Base-by-base conservation (phyloP, 1,139 yeast genomes). In the Suhomyces chickasaworum region DNA sequence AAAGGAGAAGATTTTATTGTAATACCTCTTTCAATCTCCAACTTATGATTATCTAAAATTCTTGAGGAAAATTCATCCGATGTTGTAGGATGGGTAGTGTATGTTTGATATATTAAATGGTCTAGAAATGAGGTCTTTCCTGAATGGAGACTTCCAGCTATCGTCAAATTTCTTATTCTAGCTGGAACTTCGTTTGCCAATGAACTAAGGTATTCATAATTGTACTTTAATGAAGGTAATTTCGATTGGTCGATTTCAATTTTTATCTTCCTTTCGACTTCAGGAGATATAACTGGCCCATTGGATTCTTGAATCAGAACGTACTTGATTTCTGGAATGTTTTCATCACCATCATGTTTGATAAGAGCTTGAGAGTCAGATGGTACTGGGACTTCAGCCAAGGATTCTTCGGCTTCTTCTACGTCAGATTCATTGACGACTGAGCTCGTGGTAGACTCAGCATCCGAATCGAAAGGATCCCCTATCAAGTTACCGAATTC, bases 101-200 rank as follows among this genome's bases (percentile, higher is more conserved):
- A 96, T 0, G 95, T 83, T 45, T 83, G 82, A 4, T 69, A 55
- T 0, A 89, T 80, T 27, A 91, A 64, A 66, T 80, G 65, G 60
- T 90, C 97, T n/a, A 88, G 54, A 1, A 91, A 66, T 0, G 89
- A 74, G 0, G 98, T 87, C 65, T 95, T 93, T 2, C 99, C 99
- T n/a, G 88, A 82, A 56, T 89, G 89, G 2, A 87, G 60, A 42
- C 83, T 80, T 0, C 99, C 99, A n/a, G 85, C 81, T 0, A 95
- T 53, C 0, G 93, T 87, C n/a, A 91, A 68, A 61, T 87, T 91
- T 47, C 96, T 75, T 21, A 86, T 75, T 54, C 86, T 81, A 13
- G 82, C 83, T 0, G 96, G 90, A 1, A 80, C 56, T 2, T 51
- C 48, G 21, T 64, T 56, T 65, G 83, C 68, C 41, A 81, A 59